Base-by-base conservation (phyloP, 164 flowering plant genomes). In the Pachysandra terminalis region DNA sequence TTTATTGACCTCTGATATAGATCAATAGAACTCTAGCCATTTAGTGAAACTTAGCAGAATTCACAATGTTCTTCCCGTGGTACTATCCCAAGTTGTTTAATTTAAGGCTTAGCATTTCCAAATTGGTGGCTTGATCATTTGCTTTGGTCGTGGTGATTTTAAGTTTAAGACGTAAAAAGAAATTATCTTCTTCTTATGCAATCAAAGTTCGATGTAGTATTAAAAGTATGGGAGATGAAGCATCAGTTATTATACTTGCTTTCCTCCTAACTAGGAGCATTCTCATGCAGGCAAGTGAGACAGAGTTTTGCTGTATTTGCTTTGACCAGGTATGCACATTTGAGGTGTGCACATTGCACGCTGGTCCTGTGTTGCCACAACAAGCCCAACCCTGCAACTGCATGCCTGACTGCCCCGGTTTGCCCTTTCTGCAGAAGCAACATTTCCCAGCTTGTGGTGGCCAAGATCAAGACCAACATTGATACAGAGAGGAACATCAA, bases 341-440 rank as follows among this genome's bases (percentile, higher is more conserved):
- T 57, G 96, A 95, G 77, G 97, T 95, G 99, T 82, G 99, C 97
- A 0, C 96, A 89, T 63, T 94, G 98, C 84, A 89, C 93, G 14
- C 82, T 94, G 26, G 85, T 96, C 60, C 82, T 94, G 7, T 94
- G 98, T 72, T 91, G 97, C 81, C 90, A 91, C 83, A 91, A 83
- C 81, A 91, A 94, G 68, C 96, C 98, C 19, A 85, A 94, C 79
- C 94, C 99, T 0, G 75, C 91, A 25, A 87, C 90, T 0, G 67
- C 87, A 17, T 70, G 68, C 63, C 56, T 78, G 19, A 71, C 75
- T 0, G 79, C 88, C 21, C 98, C 97, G 0, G 79, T 86, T 21
- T 94, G 97, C 85, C 98, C 98, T 19, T 94, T 94, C 68, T 94
- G 98, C 79, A 78, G 98, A 65, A 85, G 96, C 84, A 79, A 56